Percentiles rank a stretch among this genome's conserved stretches.
Conservation (phyloP, 2,329 filamentous ascomycete genomes). For the Colletotrichum graminicola region DNA sequence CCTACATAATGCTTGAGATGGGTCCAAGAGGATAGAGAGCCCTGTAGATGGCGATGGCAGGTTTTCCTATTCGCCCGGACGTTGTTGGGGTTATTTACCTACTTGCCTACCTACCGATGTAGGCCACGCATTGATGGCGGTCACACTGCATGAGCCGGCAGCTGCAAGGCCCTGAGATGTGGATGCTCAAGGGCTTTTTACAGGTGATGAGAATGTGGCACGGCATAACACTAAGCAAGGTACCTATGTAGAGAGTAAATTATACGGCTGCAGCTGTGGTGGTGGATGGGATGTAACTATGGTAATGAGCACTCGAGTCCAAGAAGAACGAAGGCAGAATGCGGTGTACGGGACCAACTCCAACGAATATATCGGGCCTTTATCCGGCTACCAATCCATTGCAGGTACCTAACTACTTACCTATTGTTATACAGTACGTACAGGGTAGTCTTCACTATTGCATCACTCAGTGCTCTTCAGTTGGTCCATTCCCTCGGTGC, state of each 20-base stretch:
- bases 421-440: too few species aligned
- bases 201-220: slow-evolving; percentile 1
- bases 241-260: too few species aligned
- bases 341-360: background rate
- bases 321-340: background rate
- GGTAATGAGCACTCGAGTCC: background rate
- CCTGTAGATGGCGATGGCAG: background rate
- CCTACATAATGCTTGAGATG: background rate
- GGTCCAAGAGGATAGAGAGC: background rate
- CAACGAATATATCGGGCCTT: background rate
- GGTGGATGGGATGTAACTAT: slow-evolving; percentile 1
- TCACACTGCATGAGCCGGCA: slow-evolving; percentile 18
- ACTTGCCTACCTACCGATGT: background rate
- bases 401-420: background rate
- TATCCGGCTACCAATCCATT: background rate
- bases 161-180: slow-evolving; percentile 27
- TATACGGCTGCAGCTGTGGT: background rate
- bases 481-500: background rate
- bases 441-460: background rate
- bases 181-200: background rate
- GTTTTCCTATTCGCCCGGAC: slow-evolving; percentile 1
- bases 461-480: background rate
- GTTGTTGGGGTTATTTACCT: background rate
- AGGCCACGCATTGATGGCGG: slow-evolving; percentile 19
- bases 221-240: background rate